Percentiles rank a stretch among this genome's conserved stretches.
phyloP scores from a whole-genome alignment of 2,329 filamentous ascomycete genomes.

The Alternaria brassicae region DNA sequence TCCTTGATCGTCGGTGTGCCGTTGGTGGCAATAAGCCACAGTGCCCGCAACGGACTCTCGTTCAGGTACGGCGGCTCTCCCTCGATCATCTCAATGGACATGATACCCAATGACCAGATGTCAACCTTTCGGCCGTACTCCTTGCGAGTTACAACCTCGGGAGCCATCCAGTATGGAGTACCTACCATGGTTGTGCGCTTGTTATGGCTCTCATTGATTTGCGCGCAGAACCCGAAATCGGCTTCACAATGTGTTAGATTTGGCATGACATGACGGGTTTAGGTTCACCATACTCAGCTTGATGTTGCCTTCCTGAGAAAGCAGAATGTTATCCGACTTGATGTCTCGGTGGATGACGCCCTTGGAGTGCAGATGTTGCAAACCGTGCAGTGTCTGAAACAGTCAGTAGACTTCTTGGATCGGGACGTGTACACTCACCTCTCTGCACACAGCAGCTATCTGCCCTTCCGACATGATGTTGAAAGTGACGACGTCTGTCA shows the following conservation, averaged over 20 bases:
- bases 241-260: constrained; percentile 59
- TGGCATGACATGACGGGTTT: background rate
- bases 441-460: constrained; percentile 93
- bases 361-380: constrained; percentile 96
- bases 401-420: constrained; percentile 15
- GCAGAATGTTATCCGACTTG: constrained; percentile 96
- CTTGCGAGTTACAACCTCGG: constrained; percentile 95
- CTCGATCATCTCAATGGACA: constrained; percentile 99
- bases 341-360: constrained; percentile 98
- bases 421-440: constrained; percentile 59
- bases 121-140: constrained; percentile 99
- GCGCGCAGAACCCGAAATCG: constrained; percentile 98
- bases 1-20: constrained; percentile 96
- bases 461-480: constrained; percentile 99
- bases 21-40: constrained; percentile 97
- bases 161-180: constrained; percentile 99
- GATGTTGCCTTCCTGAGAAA: constrained; percentile 93
- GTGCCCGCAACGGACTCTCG: constrained; percentile 87
- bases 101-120: constrained; percentile 98
- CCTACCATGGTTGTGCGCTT: constrained; percentile 99
- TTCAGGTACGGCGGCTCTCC: constrained; percentile 97
- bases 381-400: constrained; percentile 76
- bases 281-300: constrained; percentile 78
- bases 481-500: constrained; percentile 98
- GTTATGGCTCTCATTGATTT: constrained; percentile 95